Evolutionary conservation across 805 yeast species (phyloP).

Genomic region (Myxozyma vanderwaltii): DNA sequence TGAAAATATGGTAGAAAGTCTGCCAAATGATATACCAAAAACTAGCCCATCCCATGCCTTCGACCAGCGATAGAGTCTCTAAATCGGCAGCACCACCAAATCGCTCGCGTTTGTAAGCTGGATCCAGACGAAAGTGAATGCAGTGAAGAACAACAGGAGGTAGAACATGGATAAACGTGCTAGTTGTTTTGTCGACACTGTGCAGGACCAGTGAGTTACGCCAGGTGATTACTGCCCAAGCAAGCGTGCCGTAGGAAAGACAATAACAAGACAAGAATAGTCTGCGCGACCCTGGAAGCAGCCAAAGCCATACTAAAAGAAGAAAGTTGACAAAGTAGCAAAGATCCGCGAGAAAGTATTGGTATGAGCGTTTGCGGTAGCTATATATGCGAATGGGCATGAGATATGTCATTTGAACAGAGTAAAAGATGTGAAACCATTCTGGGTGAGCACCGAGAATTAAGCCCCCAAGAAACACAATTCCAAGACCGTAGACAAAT

Average conservation of each 20-base stretch:
- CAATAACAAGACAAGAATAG: slow-evolving; percentile 84
- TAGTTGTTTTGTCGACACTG: slow-evolving; percentile 87
- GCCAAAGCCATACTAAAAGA: slow-evolving; percentile 75
- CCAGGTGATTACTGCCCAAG: slow-evolving; percentile 96
- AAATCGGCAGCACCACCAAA: slow-evolving; percentile 80
- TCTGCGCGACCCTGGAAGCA: slow-evolving; percentile 69
- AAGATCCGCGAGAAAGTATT: slow-evolving; percentile 86
- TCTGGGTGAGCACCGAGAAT: slow-evolving; percentile 77
- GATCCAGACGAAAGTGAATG: slow-evolving; percentile 58
- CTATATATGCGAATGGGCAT: slow-evolving; percentile 86
- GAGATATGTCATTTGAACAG: slow-evolving; percentile 58
- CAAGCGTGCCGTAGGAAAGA: slow-evolving; percentile 81
- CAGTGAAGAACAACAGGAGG: slow-evolving; percentile 89
- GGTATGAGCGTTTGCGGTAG: slow-evolving; percentile 75
- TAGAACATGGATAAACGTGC: slow-evolving; percentile 84
- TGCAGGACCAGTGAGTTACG: slow-evolving; percentile 90
- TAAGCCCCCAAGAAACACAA: slow-evolving; percentile 71
- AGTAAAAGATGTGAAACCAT: slow-evolving; percentile 74
- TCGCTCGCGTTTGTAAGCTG: slow-evolving; percentile 52
- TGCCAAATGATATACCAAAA: slow-evolving; percentile 89
- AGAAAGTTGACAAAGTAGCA: slow-evolving; percentile 87
- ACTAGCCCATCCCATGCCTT: slow-evolving; percentile 77
- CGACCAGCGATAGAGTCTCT: slow-evolving; percentile 68
- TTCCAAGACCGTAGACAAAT: slow-evolving; percentile 70
- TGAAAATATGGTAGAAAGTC: slow-evolving; percentile 83